Conservation (phyloP, 768 basidiomycete genomes). For the Mrakia blollopis region DNA sequence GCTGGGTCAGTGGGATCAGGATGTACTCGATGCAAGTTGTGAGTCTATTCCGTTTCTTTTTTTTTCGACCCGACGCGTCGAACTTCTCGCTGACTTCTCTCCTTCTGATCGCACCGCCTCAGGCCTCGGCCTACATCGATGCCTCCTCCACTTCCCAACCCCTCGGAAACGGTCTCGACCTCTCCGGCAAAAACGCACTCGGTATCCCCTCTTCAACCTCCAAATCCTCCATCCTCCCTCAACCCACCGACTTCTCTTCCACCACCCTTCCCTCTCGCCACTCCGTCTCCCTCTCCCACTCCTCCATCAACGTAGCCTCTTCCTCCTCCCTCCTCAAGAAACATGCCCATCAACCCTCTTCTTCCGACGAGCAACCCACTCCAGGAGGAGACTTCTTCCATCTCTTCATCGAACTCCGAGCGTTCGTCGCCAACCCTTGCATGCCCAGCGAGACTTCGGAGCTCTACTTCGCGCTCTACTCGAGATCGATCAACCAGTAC, state of each 20-base stretch:
- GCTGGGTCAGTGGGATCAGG: constrained; percentile 80
- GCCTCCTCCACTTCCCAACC: not conserved
- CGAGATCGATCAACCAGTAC: constrained; percentile 67
- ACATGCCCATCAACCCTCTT: not conserved
- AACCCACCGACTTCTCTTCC: not conserved
- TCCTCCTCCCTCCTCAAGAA: not conserved
- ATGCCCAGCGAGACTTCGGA: constrained; percentile 87
- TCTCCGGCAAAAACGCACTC: not conserved
- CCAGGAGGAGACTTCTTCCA: constrained; percentile 69
- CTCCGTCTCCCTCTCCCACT: not conserved
- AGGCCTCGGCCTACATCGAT: constrained; percentile 59
- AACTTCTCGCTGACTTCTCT: not conserved
- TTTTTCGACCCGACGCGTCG: not conserved
- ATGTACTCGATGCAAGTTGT: constrained; percentile 81
- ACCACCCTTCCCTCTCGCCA: not conserved
- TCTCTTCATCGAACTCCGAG: constrained; percentile 80
- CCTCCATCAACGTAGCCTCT: not conserved
- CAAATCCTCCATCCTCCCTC: not conserved
- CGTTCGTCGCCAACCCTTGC: constrained; percentile 86
- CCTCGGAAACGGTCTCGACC: constrained; percentile 9
- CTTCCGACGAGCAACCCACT: not conserved
- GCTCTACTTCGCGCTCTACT: constrained; percentile 88
- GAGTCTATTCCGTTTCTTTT: not conserved
- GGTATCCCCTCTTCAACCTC: constrained; percentile 5
- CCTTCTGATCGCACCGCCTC: not conserved